phyloP scores from a whole-genome alignment of 208 protist genomes.

The Leishmania gerbilli region DNA sequence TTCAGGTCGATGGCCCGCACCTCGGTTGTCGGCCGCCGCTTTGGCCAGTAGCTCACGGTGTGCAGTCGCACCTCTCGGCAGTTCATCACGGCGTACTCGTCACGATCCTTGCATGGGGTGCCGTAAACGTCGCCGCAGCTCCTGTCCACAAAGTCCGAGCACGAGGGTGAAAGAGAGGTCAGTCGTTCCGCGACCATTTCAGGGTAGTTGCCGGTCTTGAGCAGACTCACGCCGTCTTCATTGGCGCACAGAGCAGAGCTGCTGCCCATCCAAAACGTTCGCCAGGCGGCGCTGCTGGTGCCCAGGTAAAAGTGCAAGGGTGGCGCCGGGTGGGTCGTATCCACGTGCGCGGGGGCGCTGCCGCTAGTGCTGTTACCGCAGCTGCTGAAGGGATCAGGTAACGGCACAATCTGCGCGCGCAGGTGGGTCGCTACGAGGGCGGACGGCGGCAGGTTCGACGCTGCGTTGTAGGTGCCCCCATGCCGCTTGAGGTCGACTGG shows the following conservation, averaged over 20 bases:
- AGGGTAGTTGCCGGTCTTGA: constrained; percentile 4
- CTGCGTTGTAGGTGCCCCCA: constrained; percentile 7
- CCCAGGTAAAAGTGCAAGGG: constrained; percentile 35
- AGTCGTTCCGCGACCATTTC: constrained; percentile 23
- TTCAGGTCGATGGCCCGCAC: constrained; percentile 16
- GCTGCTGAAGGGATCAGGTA: constrained; percentile 6
- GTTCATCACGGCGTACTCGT: constrained; percentile 55
- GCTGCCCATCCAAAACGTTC: constrained; percentile 45
- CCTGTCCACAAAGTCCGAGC: constrained; percentile 32
- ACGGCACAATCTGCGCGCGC: constrained; percentile 25
- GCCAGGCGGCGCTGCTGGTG: constrained; percentile 56
- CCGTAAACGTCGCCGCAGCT: constrained; percentile 40
- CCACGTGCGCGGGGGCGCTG: background rate
- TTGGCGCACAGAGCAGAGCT: constrained; percentile 42
- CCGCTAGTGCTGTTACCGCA: background rate
- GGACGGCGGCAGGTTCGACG: background rate
- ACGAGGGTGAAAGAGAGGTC: constrained; percentile 12
- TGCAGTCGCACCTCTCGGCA: constrained; percentile 34
- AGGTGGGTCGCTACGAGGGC: constrained; percentile 30
- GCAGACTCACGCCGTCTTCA: constrained; percentile 44
- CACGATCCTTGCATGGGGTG: constrained; percentile 19
- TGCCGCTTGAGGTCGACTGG: constrained; percentile 16
- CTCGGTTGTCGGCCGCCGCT: constrained; percentile 1
- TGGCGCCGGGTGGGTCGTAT: background rate
- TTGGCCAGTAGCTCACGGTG: constrained; percentile 23